Evolutionary conservation across 805 yeast genomes (phyloP), one percentile per base, ranked within the genome.

Genomic region (Candida rishiriensis): DNA sequence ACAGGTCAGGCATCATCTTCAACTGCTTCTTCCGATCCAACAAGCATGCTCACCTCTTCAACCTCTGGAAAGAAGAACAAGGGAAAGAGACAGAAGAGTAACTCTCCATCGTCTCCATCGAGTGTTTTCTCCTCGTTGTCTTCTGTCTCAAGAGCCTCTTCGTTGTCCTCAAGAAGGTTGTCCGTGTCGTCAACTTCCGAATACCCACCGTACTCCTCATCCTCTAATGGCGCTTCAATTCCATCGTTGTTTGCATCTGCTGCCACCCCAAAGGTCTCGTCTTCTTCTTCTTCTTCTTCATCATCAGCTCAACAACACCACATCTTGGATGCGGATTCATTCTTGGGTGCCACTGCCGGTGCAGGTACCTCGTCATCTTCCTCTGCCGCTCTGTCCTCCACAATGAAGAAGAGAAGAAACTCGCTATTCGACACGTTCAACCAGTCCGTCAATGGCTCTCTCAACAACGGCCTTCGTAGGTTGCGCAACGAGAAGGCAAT

Each of bases 51-150:
- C 10, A 15, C 34, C 8, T 35, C 46, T 36, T 45, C 50, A 14
- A 38, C 43, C n/a, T 34, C 44, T 30, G 42, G 47, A 18, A 48
- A 47, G 21, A 43, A 49, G 14, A 46, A 50, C 34, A 43, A 46
- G 17, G 29, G 38, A 14, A 57, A 53, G 21, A 51, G 60, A 36
- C 48, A 49, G 41, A 57, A 54, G 47, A 52, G 58, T 29, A 53
- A 51, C 30, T 54, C 64, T 26, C 62, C 65, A 14, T 46, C 57
- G 13, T 55, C 60, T 32, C 56, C 58, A 12, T 50, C 56, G n/a
- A 58, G 63, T 39, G 50, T 59, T 11, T 59, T 60, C 14, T 60
- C 65, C 6, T 51, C 55, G 28, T 16, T 46, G 3, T 55, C 59
- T 7, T 34, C 50, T 2, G 44, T 40, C 14, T 60, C 65, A 13